A percentile compares a stretch with the other conserved stretches of the same genome.
Conservation (phyloP, 805 yeast genomes). For the Schwanniomyces sp. region DNA sequence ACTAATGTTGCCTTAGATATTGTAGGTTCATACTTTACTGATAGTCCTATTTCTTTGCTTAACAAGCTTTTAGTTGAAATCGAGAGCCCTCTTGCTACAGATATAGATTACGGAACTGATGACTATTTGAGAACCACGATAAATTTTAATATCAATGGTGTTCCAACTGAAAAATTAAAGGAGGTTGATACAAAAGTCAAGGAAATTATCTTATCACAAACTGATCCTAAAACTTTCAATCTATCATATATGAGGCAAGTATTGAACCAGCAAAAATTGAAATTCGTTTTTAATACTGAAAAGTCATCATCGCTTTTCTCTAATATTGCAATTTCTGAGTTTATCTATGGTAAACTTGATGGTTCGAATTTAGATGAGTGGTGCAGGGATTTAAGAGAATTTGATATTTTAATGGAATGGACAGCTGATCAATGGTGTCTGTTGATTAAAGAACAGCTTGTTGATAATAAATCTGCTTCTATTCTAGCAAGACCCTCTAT, state of each 20-base stretch:
- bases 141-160: constrained; percentile 61
- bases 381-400: constrained; percentile 58
- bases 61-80: constrained; percentile 73
- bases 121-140: constrained; percentile 67
- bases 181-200: constrained; percentile 55
- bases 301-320: constrained; percentile 61
- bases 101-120: constrained; percentile 67
- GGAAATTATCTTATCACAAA: constrained; percentile 53
- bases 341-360: constrained; percentile 70
- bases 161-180: constrained; percentile 64
- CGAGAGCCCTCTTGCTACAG: constrained; percentile 78
- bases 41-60: constrained; percentile 74
- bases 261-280: constrained; percentile 62
- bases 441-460: constrained; percentile 51
- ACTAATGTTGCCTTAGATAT: constrained; percentile 69
- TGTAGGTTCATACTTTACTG: constrained; percentile 71
- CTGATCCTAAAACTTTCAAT: constrained; percentile 53
- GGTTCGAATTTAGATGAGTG: constrained; percentile 59
- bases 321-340: constrained; percentile 70
- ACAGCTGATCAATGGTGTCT: constrained; percentile 63
- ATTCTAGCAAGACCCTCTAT: constrained; percentile 74
- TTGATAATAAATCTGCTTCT: constrained; percentile 62
- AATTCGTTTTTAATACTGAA: constrained; percentile 61
- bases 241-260: constrained; percentile 64
- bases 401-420: constrained; percentile 61